Conservation (phyloP, 371 early-diverging fungal species). For the Mortierella sp. region DNA sequence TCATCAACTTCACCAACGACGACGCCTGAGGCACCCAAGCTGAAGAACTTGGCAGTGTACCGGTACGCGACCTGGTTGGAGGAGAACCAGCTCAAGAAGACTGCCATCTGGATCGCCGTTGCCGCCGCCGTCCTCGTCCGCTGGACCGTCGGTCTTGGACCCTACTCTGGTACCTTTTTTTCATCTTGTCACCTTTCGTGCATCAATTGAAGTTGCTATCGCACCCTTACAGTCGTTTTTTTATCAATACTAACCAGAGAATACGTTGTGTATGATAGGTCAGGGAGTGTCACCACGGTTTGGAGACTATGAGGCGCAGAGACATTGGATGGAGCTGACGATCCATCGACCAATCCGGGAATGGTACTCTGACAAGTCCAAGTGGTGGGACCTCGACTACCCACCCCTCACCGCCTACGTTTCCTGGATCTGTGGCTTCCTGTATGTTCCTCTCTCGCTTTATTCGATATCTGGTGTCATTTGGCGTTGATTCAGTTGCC, state of each 20-base stretch:
- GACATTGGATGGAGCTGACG: conserved; percentile 98
- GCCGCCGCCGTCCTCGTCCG: conserved; percentile 77
- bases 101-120: conserved; percentile 50
- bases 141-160: conserved; percentile 79
- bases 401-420: conserved; percentile 96
- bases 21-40: conserved; percentile 21
- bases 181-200: not conserved
- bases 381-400: conserved; percentile 98
- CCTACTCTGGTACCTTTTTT: conserved; percentile 80
- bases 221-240: no score
- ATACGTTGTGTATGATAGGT: conserved; percentile 27
- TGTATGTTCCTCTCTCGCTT: conserved; percentile 63
- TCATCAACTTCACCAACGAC: not conserved
- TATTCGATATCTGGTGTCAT: not conserved
- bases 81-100: conserved; percentile 46
- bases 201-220: no score
- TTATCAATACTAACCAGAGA: not conserved
- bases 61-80: conserved; percentile 47
- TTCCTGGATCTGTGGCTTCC: conserved; percentile 86
- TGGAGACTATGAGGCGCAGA: conserved; percentile 98
- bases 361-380: conserved; percentile 92
- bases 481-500: not conserved
- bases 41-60: conserved; percentile 25
- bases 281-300: conserved; percentile 76
- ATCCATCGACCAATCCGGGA: conserved; percentile 76